Evolutionary conservation across 2,329 filamentous ascomycete genomes (phyloP), one percentile per base, ranked within the genome.

Genomic region (Pyricularia sp.): DNA sequence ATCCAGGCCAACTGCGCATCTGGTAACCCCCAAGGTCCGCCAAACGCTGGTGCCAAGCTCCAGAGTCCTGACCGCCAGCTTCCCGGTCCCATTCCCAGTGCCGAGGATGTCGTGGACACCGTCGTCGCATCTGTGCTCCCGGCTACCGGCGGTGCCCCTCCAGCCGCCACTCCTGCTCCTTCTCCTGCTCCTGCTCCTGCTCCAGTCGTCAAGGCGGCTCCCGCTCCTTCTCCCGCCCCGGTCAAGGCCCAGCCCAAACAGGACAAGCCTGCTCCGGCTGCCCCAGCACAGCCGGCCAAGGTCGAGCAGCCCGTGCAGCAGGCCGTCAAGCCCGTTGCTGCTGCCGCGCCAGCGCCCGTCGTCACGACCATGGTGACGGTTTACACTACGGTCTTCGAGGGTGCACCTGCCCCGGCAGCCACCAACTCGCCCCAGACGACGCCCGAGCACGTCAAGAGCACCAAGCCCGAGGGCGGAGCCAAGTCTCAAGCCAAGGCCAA

Each of bases 11-110:
- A 74, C 3, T 88, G 86, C 73, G 71, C 75, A n/a, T 74, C 75
- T 0, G 76, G 78, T 1, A 71, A 80, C 69, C 85, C 80, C 68
- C 74, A 75, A 6, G 86, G 86, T 0, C 86, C 86, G 42, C 83
- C 83, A 6, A 74, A 80, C 69, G 75, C 76, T 67, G 80, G 78
- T 28, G 77, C 80, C 69, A 74, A 75, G 36, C 78, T 82, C 33
- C 72, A 76, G 69, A 76, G 78, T 72, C 72, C 74, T 61, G 74
- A 75, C 67, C 76, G 75, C 3, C 68, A 72, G 5, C 69, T 75
- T 23, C 77, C 79, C 0, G 78, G 77, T 3, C 69, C 73, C 23
- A 78, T 81, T 66, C 80, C 79, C 7, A n/a, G 17, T 33, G 69
- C 42, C 59, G 63, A 63, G 28, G 61, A 50, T 50, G 69, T 64